phyloP scores from a whole-genome alignment of 2,329 filamentous ascomycete genomes.

The Tolypocladium pustulatum region DNA sequence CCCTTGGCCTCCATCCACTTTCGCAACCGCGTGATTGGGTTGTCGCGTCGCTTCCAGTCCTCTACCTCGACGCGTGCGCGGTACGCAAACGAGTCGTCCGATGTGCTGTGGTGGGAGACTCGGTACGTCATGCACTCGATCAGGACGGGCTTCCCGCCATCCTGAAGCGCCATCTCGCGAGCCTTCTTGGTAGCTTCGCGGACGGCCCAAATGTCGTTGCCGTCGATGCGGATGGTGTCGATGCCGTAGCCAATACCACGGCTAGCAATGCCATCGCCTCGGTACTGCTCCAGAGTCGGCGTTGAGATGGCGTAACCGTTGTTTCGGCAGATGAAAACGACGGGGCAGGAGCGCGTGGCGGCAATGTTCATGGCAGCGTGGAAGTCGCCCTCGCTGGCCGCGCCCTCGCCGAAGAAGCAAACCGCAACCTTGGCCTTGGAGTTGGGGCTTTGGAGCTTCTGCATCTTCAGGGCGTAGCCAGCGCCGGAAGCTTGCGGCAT shows the following conservation, averaged over 20 bases:
- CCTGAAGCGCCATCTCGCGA: constrained; percentile 63
- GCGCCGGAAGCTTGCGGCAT: constrained; percentile 81
- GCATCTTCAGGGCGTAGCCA: constrained; percentile 78
- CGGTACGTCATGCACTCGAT: constrained; percentile 97
- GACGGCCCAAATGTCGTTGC: constrained; percentile 90
- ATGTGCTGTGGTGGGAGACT: constrained; percentile 95
- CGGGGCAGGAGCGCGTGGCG: constrained; percentile 76
- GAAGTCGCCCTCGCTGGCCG: constrained; percentile 85
- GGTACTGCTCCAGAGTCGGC: constrained; percentile 81
- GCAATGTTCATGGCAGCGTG: constrained; percentile 87
- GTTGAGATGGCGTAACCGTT: constrained; percentile 90
- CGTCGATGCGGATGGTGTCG: constrained; percentile 82
- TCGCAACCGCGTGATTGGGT: constrained; percentile 72
- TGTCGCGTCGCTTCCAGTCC: constrained; percentile 86
- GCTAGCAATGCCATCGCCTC: constrained; percentile 82
- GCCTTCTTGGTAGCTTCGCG: constrained; percentile 70
- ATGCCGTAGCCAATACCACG: constrained; percentile 88
- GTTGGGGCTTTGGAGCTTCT: constrained; percentile 61
- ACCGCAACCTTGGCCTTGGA: constrained; percentile 58
- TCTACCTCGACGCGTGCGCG: constrained; percentile 88
- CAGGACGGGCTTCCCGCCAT: constrained; percentile 73
- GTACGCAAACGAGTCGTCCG: constrained; percentile 94
- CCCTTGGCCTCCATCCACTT: constrained; percentile 84
- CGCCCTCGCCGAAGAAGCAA: constrained; percentile 86
- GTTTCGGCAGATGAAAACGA: constrained; percentile 85